Evolutionary conservation across 768 basidiomycete species (phyloP), one percentile per base, ranked within the genome.

Genomic region (Solioccasus polychromus): DNA sequence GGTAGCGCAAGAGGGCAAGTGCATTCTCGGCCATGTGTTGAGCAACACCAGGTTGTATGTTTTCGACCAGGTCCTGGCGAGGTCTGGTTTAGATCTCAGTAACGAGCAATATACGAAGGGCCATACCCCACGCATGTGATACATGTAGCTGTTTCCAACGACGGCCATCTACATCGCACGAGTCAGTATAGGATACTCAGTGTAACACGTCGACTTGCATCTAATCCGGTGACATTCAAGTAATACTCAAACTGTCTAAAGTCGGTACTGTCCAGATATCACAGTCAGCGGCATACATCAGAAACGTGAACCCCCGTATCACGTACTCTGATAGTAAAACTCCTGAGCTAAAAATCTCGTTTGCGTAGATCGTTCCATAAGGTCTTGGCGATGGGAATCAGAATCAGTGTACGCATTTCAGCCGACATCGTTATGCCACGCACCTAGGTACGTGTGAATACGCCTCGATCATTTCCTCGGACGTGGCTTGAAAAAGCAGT

Each of bases 211-310:
- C 25, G 35, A 68, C 82, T 58, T 58, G 89, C 90, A 63, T 98
- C 95, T 18, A 97, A 67, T 10, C 95, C 95, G 0, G 92, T 88
- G 17, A 97, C 83, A 55, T 90, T 88, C 25, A 94, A 68, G 60
- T 96, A 96, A 45, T 85, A 70, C 55, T 91, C 88, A 50, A 96
- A 97, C 54, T 97, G 95, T 23, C 90, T 82, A 58, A 97, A 97
- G 64, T 98, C 94, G 40, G 95, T 98, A 60, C 91, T 92, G 55
- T 28, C 41, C 35, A 37, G 14, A 46, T 20, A 38, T 44, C 29
- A 45, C 28, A 42, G 51, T 49, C 14, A 39, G 45, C 25, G 45
- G 15, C 8, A 71, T 2, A n/a, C 15, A 17, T 8, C 30, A 5
- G 11, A 7, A 10, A 38, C 1, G 17, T 23, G n/a, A 6, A 36